phyloP scores from a whole-genome alignment of 768 basidiomycete species.

The Auriscalpium vulgare region DNA sequence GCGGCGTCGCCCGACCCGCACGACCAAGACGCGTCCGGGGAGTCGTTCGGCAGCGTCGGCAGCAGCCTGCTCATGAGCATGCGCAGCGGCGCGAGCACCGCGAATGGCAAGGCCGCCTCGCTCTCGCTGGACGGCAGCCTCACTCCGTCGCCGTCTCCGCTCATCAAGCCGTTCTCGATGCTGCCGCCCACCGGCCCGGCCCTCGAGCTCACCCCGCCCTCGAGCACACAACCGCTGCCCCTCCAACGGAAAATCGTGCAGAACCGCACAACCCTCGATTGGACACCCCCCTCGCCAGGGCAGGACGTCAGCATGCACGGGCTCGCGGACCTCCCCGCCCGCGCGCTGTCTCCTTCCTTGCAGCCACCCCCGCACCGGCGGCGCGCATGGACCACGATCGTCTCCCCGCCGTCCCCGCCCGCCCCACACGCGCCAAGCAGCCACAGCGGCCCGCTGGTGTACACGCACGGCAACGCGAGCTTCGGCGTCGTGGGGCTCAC shows the following conservation, averaged over 20 bases:
- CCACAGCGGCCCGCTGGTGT: conserved; percentile 11
- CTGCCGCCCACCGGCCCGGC: conserved; percentile 9
- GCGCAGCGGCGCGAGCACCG: conserved; percentile 22
- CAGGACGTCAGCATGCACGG: conserved; percentile 4
- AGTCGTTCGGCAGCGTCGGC: conserved; percentile 51
- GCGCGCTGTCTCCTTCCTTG: conserved; percentile 20
- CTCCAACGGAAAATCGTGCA: conserved; percentile 14
- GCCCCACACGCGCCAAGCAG: background rate
- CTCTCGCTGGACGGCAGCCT: conserved; percentile 2
- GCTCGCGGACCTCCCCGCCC: conserved; percentile 22
- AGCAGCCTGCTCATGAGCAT: conserved; percentile 44
- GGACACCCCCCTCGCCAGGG: conserved; percentile 14
- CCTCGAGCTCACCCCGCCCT: background rate
- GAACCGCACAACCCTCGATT: conserved; percentile 12
- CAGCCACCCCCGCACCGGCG: conserved; percentile 24
- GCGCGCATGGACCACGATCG: conserved; percentile 23
- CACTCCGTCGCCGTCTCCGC: conserved; percentile 8
- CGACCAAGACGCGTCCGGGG: conserved; percentile 28
- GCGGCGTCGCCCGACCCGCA: conserved; percentile 24
- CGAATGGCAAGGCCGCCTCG: conserved; percentile 12
- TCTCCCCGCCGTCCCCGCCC: conserved; percentile 4
- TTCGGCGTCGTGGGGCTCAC: conserved; percentile 21
- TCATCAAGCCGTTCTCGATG: conserved; percentile 18
- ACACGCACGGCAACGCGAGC: conserved; percentile 26
- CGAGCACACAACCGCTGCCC: background rate